phyloP scores from a whole-genome alignment of 768 basidiomycete species.

The Gloeopeniophorella convolvens region DNA sequence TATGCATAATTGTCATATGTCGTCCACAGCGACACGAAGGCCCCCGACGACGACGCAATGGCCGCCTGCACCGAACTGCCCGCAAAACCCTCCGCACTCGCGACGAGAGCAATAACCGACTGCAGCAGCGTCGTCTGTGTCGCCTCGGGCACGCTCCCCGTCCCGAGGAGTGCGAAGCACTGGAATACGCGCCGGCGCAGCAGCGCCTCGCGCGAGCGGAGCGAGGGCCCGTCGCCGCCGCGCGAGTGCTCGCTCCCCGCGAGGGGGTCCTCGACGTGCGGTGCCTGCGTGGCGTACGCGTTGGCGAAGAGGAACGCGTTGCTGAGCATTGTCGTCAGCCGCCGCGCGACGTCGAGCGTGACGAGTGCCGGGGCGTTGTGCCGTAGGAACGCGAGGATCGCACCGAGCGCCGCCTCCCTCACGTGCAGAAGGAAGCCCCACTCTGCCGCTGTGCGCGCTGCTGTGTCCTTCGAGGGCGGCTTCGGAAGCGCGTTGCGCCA shows the following conservation, averaged over 20 bases:
- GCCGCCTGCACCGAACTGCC: constrained; percentile 88
- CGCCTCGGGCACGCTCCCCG: constrained; percentile 70
- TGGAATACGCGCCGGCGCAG: constrained; percentile 83
- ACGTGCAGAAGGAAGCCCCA: constrained; percentile 92
- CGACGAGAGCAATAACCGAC: constrained; percentile 74
- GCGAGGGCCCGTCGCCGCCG: constrained; percentile 41
- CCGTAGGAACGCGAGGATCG: constrained; percentile 80
- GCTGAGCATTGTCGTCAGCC: constrained; percentile 78
- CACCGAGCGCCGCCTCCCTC: constrained; percentile 82
- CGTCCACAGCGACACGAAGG: constrained; percentile 83
- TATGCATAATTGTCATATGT: constrained; percentile 85
- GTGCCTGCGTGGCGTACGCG: constrained; percentile 61
- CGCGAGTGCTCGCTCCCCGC: constrained; percentile 31
- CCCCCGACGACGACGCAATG: constrained; percentile 78
- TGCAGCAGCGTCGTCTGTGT: constrained; percentile 79
- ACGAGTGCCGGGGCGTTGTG: constrained; percentile 72
- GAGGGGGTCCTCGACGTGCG: constrained; percentile 54
- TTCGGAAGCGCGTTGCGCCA: constrained; percentile 98
- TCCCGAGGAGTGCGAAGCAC: constrained; percentile 80
- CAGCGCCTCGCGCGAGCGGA: constrained; percentile 76
- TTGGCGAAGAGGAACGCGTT: constrained; percentile 89
- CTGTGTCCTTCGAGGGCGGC: constrained; percentile 81
- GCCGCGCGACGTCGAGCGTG: constrained; percentile 85
- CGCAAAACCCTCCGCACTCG: constrained; percentile 77
- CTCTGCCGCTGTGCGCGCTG: constrained; percentile 63